Evolutionary conservation across 106 monocot species (phyloP), one percentile per base, ranked within the genome.

Genomic region (Acorus gramineus): DNA sequence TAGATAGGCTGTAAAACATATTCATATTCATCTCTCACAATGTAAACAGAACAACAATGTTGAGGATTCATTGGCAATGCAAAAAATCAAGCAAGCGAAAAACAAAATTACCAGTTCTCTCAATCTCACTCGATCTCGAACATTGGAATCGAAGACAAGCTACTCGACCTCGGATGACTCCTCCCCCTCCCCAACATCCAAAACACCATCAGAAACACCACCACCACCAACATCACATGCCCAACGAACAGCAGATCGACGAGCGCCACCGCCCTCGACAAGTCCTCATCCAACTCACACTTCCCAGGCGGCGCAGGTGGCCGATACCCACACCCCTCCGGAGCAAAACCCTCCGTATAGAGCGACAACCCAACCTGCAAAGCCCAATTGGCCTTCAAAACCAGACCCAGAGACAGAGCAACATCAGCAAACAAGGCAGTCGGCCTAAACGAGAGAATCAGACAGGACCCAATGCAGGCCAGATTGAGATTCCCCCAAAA

Each of bases 281-380:
- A 7, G 66, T 73, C 59, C 50, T 73, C 58, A 11, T 73, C 73
- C 44, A 73, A 51, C 51, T 66, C 73, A 28, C 73, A 73, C 28
- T 44, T 50, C 28, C 28, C 28, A 28, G 28, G 28, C 60, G 57
- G 42, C 50, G 8, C 57, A 2, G 11, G 57, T 2, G 4, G 8
- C 44, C 7, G 56, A 4, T 28, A 49, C 6, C 0, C 7, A 43
- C 64, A 72, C 58, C 66, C 66, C 49, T 3, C 13, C 3, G 69
- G 69, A 14, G 58, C 45, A 11, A 48, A 9, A 3, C 12, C 64
- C 28, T 28, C 28, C 28, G 28, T 28, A 47, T 52, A 76, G 11
- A 57, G 54, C 52, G 42, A 12, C 14, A 57, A 3, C 44, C 56
- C 76, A 8, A 44, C 64, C 64, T 76, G 76, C 51, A 69, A 52